Conservation (phyloP, 495 filamentous ascomycete genomes). For the Hypoxylon fuscum region DNA sequence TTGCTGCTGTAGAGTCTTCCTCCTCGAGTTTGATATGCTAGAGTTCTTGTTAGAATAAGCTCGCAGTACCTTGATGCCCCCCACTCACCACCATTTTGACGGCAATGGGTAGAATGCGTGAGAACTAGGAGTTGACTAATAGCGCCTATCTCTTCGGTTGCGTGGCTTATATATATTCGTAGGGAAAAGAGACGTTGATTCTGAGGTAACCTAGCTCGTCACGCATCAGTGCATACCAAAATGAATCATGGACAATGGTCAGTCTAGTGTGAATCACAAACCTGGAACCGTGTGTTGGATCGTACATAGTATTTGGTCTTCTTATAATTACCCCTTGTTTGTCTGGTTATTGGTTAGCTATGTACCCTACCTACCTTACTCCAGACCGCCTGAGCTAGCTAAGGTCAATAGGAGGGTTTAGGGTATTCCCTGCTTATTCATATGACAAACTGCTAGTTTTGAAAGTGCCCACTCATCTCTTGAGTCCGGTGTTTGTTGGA, state of each 20-base stretch:
- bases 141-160: no score
- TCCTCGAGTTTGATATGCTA: slow-evolving; percentile 4
- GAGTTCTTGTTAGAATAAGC: slow-evolving; percentile 5
- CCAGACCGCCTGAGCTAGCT: slow-evolving; percentile 3
- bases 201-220: not conserved
- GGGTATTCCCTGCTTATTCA: slow-evolving; percentile 6
- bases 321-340: not conserved
- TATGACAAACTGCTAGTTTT: slow-evolving; percentile 9
- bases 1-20: not conserved
- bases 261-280: slow-evolving; percentile 1
- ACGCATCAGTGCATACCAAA: not conserved
- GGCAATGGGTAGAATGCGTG: not conserved
- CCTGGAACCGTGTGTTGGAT: not conserved
- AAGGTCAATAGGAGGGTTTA: not conserved
- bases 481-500: slow-evolving; percentile 6
- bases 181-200: not conserved
- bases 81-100: slow-evolving; percentile 21
- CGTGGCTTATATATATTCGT: no score
- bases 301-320: not conserved
- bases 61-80: not conserved
- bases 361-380: no score
- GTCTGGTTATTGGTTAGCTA: no score
- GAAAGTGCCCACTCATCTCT: not conserved
- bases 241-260: not conserved
- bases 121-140: no score